Base-by-base conservation (phyloP, 805 yeast species). In the Soucietia sequanensis region DNA sequence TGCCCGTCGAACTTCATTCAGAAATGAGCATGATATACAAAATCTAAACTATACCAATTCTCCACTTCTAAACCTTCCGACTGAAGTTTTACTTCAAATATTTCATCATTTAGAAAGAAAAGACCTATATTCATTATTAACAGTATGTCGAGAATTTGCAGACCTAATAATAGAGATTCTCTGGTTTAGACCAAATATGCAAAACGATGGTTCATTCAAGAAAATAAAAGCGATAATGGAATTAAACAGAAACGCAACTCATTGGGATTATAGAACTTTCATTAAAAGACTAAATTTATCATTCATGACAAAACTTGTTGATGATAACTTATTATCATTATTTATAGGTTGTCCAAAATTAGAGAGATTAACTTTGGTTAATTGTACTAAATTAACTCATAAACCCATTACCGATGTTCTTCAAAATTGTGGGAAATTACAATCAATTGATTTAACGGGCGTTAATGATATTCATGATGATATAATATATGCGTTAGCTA, bases 401-500 rank as follows among this genome's bases (percentile, higher is more conserved):
- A 47, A 33, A 5, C 78, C 87, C n/a, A 74, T 91, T 23, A 68
- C 82, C 2, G 63, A 62, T 2, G 78, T 88, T 4, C 60, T 91
- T 21, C 53, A 65, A 33, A 78, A 78, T 14, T 88, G 95, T 58
- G 71, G 72, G 40, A 72, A 78, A 42, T 65, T 91, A 39, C 95
- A 86, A 58, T 84, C 95, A 27, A 81, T 91, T 32, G 98, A 91
- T 61, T 70, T 91, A 47, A 82, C 96, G 0, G 93, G 93, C 6
- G 83, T 87, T 4, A 70, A 70, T 27, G 78, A 74, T 42, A 60
- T 68, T 34, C 72, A 68, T 36, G 96, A 90, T 63, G 78, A 72
- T 28, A 78, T 89, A 4, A 77, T 88, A 39, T 46, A 60, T 19
- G 78, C 84, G 5, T 68, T 91, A 44, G 88, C 96, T 3, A 53